Base-by-base conservation (phyloP, 2,329 filamentous ascomycete genomes). In the Ceratocystis destructans region DNA sequence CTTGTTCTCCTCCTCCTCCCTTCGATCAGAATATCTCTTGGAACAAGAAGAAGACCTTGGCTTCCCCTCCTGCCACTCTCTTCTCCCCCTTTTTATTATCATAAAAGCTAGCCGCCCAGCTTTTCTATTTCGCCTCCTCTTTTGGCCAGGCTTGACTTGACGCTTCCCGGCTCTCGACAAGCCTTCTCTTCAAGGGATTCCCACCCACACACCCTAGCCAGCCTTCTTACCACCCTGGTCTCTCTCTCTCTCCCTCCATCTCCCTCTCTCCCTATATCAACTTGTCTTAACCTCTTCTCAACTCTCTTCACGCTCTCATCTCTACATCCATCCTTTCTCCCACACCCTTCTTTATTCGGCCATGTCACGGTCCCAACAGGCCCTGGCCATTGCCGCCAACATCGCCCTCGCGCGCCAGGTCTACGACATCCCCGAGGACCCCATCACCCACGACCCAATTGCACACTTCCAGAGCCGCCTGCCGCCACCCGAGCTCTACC, bases 341-440 rank as follows among this genome's bases (percentile, higher is more conserved):
- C 46, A 64, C 12, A 31, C 28, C n/a, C 12, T 37, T 37, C 33
- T 37, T 12, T 12, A 3, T 31, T 7, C 61, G 25, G 61, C 61
- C 61, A 62, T 62, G 61, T 25, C 41, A 20, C 61, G 44, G 44
- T 45, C 61, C n/a, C 31, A 46, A 57, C 64, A 61, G 22, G 62
- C 66, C n/a, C 15, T 67, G 55, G 66, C 53, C 44, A 62, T 64
- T 31, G 66, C 66, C 44, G 66, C 63, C 44, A 64, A 67, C 55
- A 65, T 67, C 25, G 66, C 66, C 44, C 62, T 67, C 20, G 66
- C 66, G 50, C 66, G 66, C 44, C 66, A 67, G 57, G 62, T 67
- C 61, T 67, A 67, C 66, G 66, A 67, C 33, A 67, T 67, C 22
- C 66, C 66, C 20, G 66, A 67, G 28, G 62, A 64, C 17, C 66